Base-by-base conservation (phyloP, 352 stramenopile genomes). In the Pythium rishiriense region DNA sequence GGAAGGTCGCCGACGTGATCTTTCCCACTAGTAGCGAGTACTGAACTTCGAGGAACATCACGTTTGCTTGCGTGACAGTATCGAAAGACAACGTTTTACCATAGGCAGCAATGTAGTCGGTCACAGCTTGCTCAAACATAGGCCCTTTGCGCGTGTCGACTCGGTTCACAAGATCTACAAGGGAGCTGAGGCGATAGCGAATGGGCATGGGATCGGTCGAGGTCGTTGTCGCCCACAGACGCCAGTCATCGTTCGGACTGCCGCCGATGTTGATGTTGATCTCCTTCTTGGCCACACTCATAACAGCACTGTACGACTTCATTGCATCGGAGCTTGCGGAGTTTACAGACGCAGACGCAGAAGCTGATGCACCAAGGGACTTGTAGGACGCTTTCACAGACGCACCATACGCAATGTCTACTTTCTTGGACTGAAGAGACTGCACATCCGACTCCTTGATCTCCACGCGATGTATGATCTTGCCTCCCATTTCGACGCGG, bases 351-450 rank as follows among this genome's bases (percentile, higher is more conserved):
- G 42, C 68, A 15, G 63, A 68, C 1, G 53, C 68, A 4, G 68
- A 74, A 0, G 58, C 68, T 5, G 58, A 71, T 0, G 37, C 68
- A 4, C 24, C 68, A 10, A 73, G 6, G 2, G 25, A 47, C 11
- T 68, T 71, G 58, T 74, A 74, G 14, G 68, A 74, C 9, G 63
- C 68, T 47, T 74, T 74, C 62, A 74, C 66, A n/a, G 68, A 74
- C 17, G 68, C 63, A 8, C 68, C 68, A 42, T 74, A 74, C 1
- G 51, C 53, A 7, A 71, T 63, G 28, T 74, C 68, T 10, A 75
- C 68, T 41, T 69, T 72, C 52, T 75, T 75, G 31, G 43, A 66
- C 56, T 73, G 33, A 6, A 73, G 51, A 19, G 60, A 31, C 41
- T 57, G 52, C 21, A 71, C 66, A 24, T 76, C 64, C 7, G 68